Conservation (phyloP, 805 yeast genomes). For the Wickerhamiella shivajii region DNA sequence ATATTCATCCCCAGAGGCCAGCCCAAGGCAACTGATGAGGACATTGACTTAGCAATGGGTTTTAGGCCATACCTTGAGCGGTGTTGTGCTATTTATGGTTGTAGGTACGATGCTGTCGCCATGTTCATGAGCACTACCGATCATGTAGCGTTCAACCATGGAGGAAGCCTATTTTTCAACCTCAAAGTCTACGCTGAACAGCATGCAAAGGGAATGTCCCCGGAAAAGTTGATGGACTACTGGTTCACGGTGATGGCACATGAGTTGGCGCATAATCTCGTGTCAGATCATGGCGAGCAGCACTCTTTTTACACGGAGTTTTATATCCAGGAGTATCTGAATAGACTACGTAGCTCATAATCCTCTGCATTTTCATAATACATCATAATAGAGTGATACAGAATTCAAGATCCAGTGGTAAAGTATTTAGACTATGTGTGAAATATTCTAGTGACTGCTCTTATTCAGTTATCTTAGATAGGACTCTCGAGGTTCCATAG, state of each 20-base stretch:
- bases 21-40: not conserved
- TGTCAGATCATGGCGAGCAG: slow-evolving; percentile 23
- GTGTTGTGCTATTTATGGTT: slow-evolving; percentile 15
- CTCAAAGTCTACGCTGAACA: slow-evolving; percentile 14
- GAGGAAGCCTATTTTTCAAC: slow-evolving; percentile 28
- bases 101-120: slow-evolving; percentile 18
- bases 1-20: not conserved
- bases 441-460: too few relatives aligned
- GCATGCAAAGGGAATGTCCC: slow-evolving; percentile 1
- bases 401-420: too few relatives aligned
- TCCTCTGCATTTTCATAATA: too few relatives aligned
- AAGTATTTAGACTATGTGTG: too few relatives aligned
- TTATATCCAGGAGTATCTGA: slow-evolving; percentile 21
- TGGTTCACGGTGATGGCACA: slow-evolving; percentile 29
- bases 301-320: slow-evolving; percentile 26
- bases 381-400: too few relatives aligned
- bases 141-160: slow-evolving; percentile 27
- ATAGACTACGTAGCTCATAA: slow-evolving; percentile 33
- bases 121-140: slow-evolving; percentile 17
- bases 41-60: slow-evolving; percentile 3
- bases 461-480: too few relatives aligned
- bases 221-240: slow-evolving; percentile 18
- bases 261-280: slow-evolving; percentile 29
- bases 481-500: too few relatives aligned
- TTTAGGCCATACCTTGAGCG: slow-evolving; percentile 11